Conservation (phyloP, 495 filamentous ascomycete species). For the Baudoinia panamericana region DNA sequence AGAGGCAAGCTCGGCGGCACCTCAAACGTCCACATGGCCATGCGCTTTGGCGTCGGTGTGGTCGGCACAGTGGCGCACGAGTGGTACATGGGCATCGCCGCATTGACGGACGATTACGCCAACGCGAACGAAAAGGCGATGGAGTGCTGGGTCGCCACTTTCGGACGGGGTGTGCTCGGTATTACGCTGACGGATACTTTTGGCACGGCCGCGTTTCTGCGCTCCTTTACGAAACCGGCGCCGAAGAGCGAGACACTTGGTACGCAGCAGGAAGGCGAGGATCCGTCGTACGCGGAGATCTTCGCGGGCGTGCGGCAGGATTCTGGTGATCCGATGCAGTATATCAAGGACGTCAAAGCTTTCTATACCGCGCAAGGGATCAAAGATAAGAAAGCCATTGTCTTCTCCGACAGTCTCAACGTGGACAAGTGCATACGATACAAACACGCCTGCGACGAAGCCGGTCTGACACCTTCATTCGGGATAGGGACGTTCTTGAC, state of each 20-base stretch:
- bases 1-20: conserved; percentile 69
- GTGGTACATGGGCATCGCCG: conserved; percentile 98
- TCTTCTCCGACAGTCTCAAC: conserved; percentile 94
- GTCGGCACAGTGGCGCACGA: conserved; percentile 95
- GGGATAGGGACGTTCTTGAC: conserved; percentile 89
- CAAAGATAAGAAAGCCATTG: conserved; percentile 72
- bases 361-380: conserved; percentile 75
- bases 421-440: conserved; percentile 87
- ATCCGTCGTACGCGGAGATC: conserved; percentile 62
- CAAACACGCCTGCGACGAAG: conserved; percentile 62
- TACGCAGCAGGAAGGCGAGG: conserved; percentile 11
- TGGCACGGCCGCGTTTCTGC: conserved; percentile 79
- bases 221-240: conserved; percentile 57
- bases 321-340: conserved; percentile 75
- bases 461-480: conserved; percentile 72
- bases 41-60: conserved; percentile 69
- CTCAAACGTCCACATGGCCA: conserved; percentile 94
- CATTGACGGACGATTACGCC: conserved; percentile 73
- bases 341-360: conserved; percentile 66
- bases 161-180: conserved; percentile 74
- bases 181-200: conserved; percentile 98
- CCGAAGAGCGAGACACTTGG: conserved; percentile 10
- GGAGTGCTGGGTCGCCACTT: conserved; percentile 78
- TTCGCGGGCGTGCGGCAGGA: conserved; percentile 88
- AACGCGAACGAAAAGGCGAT: conserved; percentile 72